Base-by-base conservation (phyloP, 345 rosid genomes). In the Luvunga scandens region DNA sequence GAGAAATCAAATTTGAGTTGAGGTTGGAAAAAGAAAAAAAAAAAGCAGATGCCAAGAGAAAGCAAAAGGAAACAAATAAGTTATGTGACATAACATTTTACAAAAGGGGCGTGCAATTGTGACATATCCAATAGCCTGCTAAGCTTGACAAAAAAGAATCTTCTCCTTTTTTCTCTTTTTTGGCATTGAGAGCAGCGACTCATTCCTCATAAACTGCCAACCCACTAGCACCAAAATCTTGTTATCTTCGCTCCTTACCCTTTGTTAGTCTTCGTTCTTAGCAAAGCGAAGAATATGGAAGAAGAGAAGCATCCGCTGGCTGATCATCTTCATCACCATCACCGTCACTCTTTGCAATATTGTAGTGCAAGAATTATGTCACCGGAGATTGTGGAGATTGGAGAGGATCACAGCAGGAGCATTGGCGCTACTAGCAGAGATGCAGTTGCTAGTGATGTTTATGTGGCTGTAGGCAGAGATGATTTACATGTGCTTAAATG, bases 401-500 rank as follows among this genome's bases (percentile, higher is more conserved):
- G 83, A 61, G 92, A 91, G 36, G 92, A 88, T 18, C 57, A 19
- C 16, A 85, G 85, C 73, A 79, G 18, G 61, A 85, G 73, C 75
- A 10, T 78, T 72, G 13, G 27, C 3, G 24, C 66, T 6, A 53
- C 25, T 22, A 75, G 81, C 84, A 83, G 53, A 42, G 87, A 80
- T 16, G 48, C 62, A 78, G 60, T 3, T 31, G 53, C 30, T 7
- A 24, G 22, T 69, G 93, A 91, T 80, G 85, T 91, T 70, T 91
- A 91, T 71, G 89, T 91, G 50, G 92, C 89, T 69, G 91, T 89
- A 33, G 95, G 92, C 14, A 89, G 81, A 81, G 88, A 89, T 77
- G 95, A 91, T 73, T 21, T 86, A 28, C 82, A 83, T 70, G 91
- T 89, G 10, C 79, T 88, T 5, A 84, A 87, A 77, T 89, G 92